A percentile compares a stretch with the other conserved stretches of the same genome.
Conservation (phyloP, 2,329 filamentous ascomycete species). For the Fonsecaea nubica region DNA sequence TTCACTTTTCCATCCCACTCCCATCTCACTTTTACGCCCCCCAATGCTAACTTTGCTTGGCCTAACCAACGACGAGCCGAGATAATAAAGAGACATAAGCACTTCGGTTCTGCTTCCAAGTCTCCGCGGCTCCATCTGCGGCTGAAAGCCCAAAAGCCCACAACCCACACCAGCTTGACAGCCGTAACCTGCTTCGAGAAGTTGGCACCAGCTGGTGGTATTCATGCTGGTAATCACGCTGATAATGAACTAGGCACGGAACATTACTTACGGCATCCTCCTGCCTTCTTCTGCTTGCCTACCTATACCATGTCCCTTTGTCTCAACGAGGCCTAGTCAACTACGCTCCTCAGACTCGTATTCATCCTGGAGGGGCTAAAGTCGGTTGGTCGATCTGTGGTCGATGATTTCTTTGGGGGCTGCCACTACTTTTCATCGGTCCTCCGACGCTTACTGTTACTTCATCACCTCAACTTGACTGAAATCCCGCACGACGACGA, state of each 20-base stretch:
- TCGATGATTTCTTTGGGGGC: neutral
- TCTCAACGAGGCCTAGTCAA: neutral
- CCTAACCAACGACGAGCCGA: neutral
- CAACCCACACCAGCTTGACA: neutral
- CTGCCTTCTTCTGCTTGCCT: neutral
- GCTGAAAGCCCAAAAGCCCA: neutral
- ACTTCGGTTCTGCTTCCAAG: neutral
- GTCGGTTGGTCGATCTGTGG: neutral
- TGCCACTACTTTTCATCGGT: neutral
- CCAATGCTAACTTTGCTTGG: neutral
- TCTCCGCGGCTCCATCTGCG: neutral
- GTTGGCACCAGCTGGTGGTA: neutral
- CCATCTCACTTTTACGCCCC: slow-evolving; percentile 2
- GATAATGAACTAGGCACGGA: neutral
- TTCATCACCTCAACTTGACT: neutral
- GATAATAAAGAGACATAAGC: neutral
- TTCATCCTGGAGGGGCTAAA: neutral
- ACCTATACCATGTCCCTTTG: neutral
- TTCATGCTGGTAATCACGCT: neutral
- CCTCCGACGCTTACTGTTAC: neutral
- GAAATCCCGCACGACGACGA: slow-evolving; percentile 1
- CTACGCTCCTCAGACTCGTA: neutral
- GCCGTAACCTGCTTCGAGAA: neutral
- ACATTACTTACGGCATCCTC: neutral
- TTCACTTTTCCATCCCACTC: neutral